phyloP scores from a whole-genome alignment of 176 grass and related monocot species.

The Avena insularis region DNA sequence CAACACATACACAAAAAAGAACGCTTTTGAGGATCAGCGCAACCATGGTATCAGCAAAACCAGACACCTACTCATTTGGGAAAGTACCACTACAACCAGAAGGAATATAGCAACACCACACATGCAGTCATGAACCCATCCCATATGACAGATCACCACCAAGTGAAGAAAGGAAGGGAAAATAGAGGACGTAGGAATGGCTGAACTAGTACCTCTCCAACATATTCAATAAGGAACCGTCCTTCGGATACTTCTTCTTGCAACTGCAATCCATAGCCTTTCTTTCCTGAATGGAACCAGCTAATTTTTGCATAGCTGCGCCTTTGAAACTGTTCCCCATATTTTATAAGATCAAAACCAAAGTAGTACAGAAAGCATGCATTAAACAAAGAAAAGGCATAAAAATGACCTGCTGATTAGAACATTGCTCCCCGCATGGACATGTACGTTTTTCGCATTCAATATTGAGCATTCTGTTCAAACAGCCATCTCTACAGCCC shows the following conservation, averaged over 20 bases:
- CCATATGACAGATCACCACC: neutral
- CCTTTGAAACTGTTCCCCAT: constrained; percentile 74
- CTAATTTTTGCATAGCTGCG: constrained; percentile 82
- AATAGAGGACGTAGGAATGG: neutral
- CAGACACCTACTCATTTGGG: neutral
- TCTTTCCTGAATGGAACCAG: constrained; percentile 85
- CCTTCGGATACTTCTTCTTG: constrained; percentile 76
- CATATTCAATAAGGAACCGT: constrained; percentile 98
- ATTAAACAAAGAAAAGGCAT: constrained; percentile 32
- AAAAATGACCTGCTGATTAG: constrained; percentile 81
- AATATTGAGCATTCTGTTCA: constrained; percentile 89
- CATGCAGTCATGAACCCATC: neutral
- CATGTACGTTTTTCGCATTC: constrained; percentile 91
- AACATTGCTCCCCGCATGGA: constrained; percentile 83
- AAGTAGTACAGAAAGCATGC: constrained; percentile 30
- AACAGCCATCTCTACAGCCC: constrained; percentile 83
- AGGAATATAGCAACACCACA: constrained; percentile 21
- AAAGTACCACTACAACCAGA: neutral
- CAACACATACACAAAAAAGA: neutral
- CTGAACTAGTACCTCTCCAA: constrained; percentile 83
- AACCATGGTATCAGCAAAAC: neutral
- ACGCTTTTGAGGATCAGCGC: neutral
- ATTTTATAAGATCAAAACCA: constrained; percentile 50
- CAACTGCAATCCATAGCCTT: constrained; percentile 87
- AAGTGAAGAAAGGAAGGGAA: neutral